Conservation (phyloP, 2,329 filamentous ascomycete genomes). For the Aspergillus felis region DNA sequence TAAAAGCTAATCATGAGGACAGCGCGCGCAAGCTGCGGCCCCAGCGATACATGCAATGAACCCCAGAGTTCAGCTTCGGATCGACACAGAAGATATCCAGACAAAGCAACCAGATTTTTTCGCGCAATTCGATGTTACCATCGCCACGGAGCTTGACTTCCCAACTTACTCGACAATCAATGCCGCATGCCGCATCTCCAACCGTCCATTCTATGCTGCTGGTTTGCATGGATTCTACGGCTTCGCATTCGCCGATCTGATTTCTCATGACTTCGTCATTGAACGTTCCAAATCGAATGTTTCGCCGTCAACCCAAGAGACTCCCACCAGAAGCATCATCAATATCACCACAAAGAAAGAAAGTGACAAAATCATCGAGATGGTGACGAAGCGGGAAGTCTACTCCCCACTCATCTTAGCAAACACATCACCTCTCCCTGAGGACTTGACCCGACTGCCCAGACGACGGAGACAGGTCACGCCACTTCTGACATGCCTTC, state of each 20-base stretch:
- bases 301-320: constrained; percentile 61
- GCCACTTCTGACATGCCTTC: constrained; percentile 77
- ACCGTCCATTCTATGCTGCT: constrained; percentile 82
- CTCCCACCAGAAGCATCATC: constrained; percentile 71
- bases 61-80: constrained; percentile 73
- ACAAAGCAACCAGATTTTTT: constrained; percentile 72
- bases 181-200: constrained; percentile 73
- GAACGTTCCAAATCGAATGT: constrained; percentile 80
- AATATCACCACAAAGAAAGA: constrained; percentile 66
- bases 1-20: constrained; percentile 7
- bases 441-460: constrained; percentile 65
- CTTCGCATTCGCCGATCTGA: constrained; percentile 90
- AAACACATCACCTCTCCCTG: constrained; percentile 69
- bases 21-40: constrained; percentile 75
- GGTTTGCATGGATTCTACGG: constrained; percentile 87
- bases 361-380: constrained; percentile 71
- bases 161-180: constrained; percentile 74
- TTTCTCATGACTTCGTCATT: constrained; percentile 84
- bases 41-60: constrained; percentile 81
- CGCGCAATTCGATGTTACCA: constrained; percentile 73
- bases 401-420: constrained; percentile 88
- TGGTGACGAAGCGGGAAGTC: constrained; percentile 85
- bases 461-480: constrained; percentile 71
- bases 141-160: constrained; percentile 83
- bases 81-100: constrained; percentile 65